Conservation (phyloP, 2,329 filamentous ascomycete species). For the Lachnellula willkommii region DNA sequence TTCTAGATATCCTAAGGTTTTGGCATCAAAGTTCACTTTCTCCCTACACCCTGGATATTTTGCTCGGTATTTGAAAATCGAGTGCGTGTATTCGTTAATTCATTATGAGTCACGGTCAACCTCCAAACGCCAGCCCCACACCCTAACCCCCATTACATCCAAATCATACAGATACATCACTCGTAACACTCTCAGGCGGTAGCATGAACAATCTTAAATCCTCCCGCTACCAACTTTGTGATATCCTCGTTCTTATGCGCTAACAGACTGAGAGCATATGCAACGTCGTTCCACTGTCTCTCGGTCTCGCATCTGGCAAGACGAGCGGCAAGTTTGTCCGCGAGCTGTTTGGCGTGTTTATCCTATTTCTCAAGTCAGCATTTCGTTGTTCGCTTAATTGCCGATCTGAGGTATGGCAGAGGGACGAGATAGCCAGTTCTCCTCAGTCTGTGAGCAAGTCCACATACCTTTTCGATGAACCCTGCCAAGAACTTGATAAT, state of each 20-base stretch:
- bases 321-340: slow-evolving; percentile 85
- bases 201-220: slow-evolving; percentile 67
- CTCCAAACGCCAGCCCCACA: neutral
- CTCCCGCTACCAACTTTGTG: slow-evolving; percentile 66
- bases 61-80: too few relatives aligned
- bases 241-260: slow-evolving; percentile 95
- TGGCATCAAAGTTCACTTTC: too few relatives aligned
- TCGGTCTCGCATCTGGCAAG: slow-evolving; percentile 83
- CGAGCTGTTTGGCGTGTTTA: slow-evolving; percentile 91
- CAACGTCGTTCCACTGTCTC: slow-evolving; percentile 95
- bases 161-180: neutral
- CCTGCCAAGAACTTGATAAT: slow-evolving; percentile 91
- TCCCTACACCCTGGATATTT: too few relatives aligned
- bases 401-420: neutral
- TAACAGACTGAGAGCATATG: slow-evolving; percentile 80
- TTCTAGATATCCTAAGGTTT: too few relatives aligned
- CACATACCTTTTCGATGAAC: slow-evolving; percentile 89
- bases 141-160: neutral
- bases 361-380: slow-evolving; percentile 53
- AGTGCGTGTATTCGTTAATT: too few relatives aligned
- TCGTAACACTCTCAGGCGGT: slow-evolving; percentile 40
- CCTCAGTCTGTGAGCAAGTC: neutral
- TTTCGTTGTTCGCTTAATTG: neutral
- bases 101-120: too few relatives aligned
- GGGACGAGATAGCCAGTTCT: neutral